Percentiles rank a stretch among this genome's conserved stretches.
Evolutionary conservation across 257 asterid genomes (phyloP).

Genomic region (Echites panduratus): DNA sequence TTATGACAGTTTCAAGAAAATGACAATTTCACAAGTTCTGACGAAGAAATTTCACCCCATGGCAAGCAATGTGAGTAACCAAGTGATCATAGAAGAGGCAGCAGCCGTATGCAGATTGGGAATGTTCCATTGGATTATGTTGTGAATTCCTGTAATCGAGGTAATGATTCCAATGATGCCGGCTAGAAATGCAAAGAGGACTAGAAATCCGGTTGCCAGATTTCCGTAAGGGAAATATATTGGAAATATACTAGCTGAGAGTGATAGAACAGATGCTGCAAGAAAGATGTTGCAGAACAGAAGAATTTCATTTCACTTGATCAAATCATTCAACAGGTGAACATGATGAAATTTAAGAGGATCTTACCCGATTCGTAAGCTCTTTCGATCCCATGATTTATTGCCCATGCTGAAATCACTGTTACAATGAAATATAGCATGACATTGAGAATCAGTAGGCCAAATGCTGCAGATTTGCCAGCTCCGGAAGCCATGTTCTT

Average conservation of each 20-base stretch:
- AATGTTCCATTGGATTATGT: constrained; percentile 47
- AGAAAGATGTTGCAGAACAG: constrained; percentile 7
- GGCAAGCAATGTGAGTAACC: constrained; percentile 73
- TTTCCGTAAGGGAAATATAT: constrained; percentile 80
- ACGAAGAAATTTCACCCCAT: constrained; percentile 59
- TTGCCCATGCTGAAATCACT: constrained; percentile 67
- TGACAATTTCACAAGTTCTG: not conserved
- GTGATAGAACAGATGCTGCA: constrained; percentile 65
- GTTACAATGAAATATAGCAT: constrained; percentile 60
- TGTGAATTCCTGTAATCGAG: constrained; percentile 48
- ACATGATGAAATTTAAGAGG: not conserved
- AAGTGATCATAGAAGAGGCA: constrained; percentile 61
- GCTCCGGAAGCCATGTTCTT: constrained; percentile 76
- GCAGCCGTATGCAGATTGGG: constrained; percentile 72
- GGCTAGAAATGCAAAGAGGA: constrained; percentile 67
- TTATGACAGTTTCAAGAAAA: not conserved
- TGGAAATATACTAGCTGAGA: constrained; percentile 65
- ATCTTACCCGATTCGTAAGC: constrained; percentile 55
- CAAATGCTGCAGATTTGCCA: constrained; percentile 68
- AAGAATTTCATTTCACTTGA: not conserved
- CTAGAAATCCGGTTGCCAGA: constrained; percentile 77
- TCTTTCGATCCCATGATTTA: constrained; percentile 60
- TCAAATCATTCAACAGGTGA: not conserved
- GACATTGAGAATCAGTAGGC: constrained; percentile 45
- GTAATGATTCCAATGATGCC: constrained; percentile 80